Conservation (phyloP, 1,139 yeast genomes). For the Pichia sp. region DNA sequence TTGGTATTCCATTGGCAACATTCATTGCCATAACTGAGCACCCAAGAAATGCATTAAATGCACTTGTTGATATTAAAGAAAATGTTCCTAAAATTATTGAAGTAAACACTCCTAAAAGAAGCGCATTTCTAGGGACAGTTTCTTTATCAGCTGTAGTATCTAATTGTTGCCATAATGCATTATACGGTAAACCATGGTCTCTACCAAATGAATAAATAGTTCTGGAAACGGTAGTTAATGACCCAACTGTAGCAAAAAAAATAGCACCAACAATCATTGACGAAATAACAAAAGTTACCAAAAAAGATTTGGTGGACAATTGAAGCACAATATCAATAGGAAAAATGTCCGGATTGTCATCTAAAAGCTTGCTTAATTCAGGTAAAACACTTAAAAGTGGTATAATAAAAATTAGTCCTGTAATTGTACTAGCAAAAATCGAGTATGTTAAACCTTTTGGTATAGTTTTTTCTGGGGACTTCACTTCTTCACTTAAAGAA, state of each 20-base stretch:
- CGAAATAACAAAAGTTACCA: slow-evolving; percentile 63
- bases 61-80: slow-evolving; percentile 65
- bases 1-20: slow-evolving; percentile 73
- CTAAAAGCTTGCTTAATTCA: slow-evolving; percentile 49
- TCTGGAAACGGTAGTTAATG: slow-evolving; percentile 81
- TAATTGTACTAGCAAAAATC: slow-evolving; percentile 54
- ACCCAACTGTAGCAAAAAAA: slow-evolving; percentile 70
- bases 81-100: slow-evolving; percentile 57
- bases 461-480: slow-evolving; percentile 64
- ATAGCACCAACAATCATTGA: slow-evolving; percentile 66
- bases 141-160: slow-evolving; percentile 48
- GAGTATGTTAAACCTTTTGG: slow-evolving; percentile 73
- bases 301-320: slow-evolving; percentile 59
- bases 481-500: slow-evolving; percentile 78
- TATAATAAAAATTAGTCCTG: slow-evolving; percentile 66
- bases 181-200: slow-evolving; percentile 79
- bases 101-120: slow-evolving; percentile 60
- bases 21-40: slow-evolving; percentile 78
- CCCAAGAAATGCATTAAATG: slow-evolving; percentile 81
- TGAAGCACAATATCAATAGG: slow-evolving; percentile 59
- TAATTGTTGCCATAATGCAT: slow-evolving; percentile 59
- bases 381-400: slow-evolving; percentile 71
- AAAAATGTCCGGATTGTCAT: slow-evolving; percentile 52
- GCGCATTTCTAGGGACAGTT: slow-evolving; percentile 65
- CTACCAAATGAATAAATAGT: slow-evolving; percentile 83